Percentiles rank a stretch among this genome's conserved stretches.
Evolutionary conservation across 1,284 basidiomycete genomes (phyloP).

Genomic region (Somion occarium): DNA sequence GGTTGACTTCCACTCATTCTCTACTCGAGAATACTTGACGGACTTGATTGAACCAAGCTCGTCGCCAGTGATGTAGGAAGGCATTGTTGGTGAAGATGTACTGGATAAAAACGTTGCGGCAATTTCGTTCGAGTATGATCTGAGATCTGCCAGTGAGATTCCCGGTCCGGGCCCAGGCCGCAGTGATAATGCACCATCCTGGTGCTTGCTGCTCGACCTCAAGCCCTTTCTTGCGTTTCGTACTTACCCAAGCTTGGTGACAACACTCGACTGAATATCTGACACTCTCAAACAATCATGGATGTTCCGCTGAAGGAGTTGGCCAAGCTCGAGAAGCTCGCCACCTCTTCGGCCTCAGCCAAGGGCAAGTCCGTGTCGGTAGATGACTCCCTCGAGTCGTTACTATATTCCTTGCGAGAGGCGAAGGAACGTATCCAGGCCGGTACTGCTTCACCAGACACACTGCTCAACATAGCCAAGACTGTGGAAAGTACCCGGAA

Average conservation of each 20-base stretch:
- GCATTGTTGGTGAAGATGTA: constrained; percentile 36
- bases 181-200: no score
- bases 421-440: constrained; percentile 51
- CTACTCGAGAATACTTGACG: constrained; percentile 34
- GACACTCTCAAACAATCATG: constrained; percentile 35
- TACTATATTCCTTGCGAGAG: constrained; percentile 58
- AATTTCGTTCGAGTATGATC: background rate
- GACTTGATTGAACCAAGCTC: constrained; percentile 69
- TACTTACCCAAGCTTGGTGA: background rate
- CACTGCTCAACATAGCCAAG: constrained; percentile 51
- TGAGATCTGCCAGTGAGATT: no score
- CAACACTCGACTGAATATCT: background rate
- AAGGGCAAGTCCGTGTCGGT: constrained; percentile 56
- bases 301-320: constrained; percentile 72
- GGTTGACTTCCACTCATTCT: constrained; percentile 26
- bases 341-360: constrained; percentile 48
- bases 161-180: no score
- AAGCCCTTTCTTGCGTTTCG: background rate
- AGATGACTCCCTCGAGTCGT: constrained; percentile 60
- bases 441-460: constrained; percentile 50
- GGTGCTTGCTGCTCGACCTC: no score
- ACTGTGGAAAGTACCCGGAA: constrained; percentile 70
- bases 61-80: constrained; percentile 66
- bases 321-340: constrained; percentile 64
- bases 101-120: background rate